Base-by-base conservation (phyloP, 2,329 filamentous ascomycete species). In the Cytospora leucostoma region DNA sequence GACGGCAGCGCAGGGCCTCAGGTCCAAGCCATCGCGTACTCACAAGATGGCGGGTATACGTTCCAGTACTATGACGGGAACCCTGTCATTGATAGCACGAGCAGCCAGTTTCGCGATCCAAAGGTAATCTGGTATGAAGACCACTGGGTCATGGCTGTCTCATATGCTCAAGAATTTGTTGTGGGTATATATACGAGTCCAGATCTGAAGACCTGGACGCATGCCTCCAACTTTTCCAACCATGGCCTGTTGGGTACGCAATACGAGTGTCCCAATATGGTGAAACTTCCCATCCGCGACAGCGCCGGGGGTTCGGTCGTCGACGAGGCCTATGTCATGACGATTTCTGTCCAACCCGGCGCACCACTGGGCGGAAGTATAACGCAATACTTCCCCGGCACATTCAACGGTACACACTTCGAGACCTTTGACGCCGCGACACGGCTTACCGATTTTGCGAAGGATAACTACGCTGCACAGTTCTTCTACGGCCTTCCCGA, bases 391-490 rank as follows among this genome's bases (percentile, higher is more conserved):
- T 84, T 83, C 74, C 74, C 82, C 0, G 86, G 87, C 5, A 75
- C 73, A 2, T 89, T 88, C 75, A 87, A 89, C 66, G 87, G 86
- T n/a, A 88, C 84, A 0, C 82, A 86, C 70, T 89, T 87, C 64
- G 72, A 69, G 17, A 71, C 80, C 1, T 73, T 76, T 33, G 82
- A 83, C 66, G 69, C 66, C 1, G 74, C 73, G 7, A 74, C 76
- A 8, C 73, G 77, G 4, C 73, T 81, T 17, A 74, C 76, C 7
- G 79, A 82, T 66, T 82, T 82, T 27, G 77, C 72, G 21, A 80
- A 82, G 70, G 82, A 84, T 68, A 84, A 82, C 69, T 84, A 84
- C 67, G 84, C 84, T 0, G 81, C 77, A 0, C 84, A 86, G 68
- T 86, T 80, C 72, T 87, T 85, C 71, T 79, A 79, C 57, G 78